Evolutionary conservation across 1,139 yeast species (phyloP), one percentile per base, ranked within the genome.

Genomic region (Candida sp.): DNA sequence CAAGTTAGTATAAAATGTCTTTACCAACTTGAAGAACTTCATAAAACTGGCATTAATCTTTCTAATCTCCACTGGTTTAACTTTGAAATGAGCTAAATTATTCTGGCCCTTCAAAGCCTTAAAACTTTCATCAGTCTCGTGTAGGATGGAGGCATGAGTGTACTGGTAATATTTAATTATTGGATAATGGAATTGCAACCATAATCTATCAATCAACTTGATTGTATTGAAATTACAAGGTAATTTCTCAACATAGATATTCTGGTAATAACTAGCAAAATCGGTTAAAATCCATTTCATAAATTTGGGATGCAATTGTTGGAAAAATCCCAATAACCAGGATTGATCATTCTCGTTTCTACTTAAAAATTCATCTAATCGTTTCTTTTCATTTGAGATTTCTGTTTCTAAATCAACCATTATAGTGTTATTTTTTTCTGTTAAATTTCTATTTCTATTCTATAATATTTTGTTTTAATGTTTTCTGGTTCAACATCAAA

Each of bases 331-430:
- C 22, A 75, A 54, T 21, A 78, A 54, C 19, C 75, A 52, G 4
- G 81, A 67, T 37, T 70, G 73, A 48, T 78, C 83, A 21, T 65
- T 55, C 44, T 49, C 68, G 44, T 63, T 63, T 35, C 60, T 55
- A 30, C 52, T 53, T 39, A 73, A 55, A 27, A 68, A 51, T 5
- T 58, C 64, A 37, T 56, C 49, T 22, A 72, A 55, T 49, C 27
- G 23, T 21, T 37, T 27, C 79, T 85, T 85, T 71, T 84, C 90
- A 58, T 90, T 61, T 53, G 86, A 73, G 77, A 85, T 81, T 73
- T 84, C 91, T 62, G 84, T 71, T 56, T 84, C 93, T 62, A 93
- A 78, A 66, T 86, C 93, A 58, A 91, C 88, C 72, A 86, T 82
- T 78, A 86, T 85, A 25, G 29, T 25, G 29, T 25, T 25, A 25